phyloP scores from a whole-genome alignment of 371 early-diverging fungal species.

The Mortierella sp. region DNA sequence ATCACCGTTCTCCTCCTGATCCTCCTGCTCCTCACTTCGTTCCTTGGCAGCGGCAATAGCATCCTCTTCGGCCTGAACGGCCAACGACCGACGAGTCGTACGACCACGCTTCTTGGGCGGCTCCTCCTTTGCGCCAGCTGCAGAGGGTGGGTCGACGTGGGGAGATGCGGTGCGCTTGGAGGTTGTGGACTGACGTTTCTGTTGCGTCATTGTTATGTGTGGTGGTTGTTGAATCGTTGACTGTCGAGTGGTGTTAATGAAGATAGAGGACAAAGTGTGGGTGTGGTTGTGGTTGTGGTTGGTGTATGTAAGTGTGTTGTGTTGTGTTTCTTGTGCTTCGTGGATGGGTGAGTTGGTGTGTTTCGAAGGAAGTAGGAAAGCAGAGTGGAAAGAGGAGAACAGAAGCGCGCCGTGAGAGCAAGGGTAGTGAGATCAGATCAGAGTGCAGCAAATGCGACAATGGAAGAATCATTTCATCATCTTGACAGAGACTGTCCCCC shows the following conservation, averaged over 20 bases:
- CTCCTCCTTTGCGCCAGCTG: not conserved
- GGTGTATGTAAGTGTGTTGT: not conserved
- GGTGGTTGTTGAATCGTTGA: not conserved
- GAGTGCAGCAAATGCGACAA: not conserved
- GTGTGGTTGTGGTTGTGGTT: not conserved
- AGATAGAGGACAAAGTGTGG: not conserved
- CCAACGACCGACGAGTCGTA: not conserved
- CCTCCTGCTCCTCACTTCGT: not conserved
- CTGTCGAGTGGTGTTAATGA: not conserved
- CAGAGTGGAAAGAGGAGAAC: not conserved
- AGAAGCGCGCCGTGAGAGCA: not conserved
- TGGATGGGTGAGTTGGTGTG: not conserved
- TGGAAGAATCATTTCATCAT: not conserved
- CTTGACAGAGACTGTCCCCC: not conserved
- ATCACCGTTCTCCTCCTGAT: not conserved
- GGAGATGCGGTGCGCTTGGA: constrained; percentile 2
- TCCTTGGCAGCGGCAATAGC: constrained; percentile 1
- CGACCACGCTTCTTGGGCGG: constrained; percentile 1
- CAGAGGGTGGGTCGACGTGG: not conserved
- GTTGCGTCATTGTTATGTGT: constrained; percentile 3
- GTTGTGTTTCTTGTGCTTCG: not conserved
- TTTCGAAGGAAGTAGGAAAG: not conserved
- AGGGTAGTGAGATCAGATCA: not conserved
- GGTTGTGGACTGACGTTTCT: not conserved
- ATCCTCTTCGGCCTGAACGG: not conserved